phyloP scores from a whole-genome alignment of 305 asterid genomes.

The Nicotiana rustica region DNA sequence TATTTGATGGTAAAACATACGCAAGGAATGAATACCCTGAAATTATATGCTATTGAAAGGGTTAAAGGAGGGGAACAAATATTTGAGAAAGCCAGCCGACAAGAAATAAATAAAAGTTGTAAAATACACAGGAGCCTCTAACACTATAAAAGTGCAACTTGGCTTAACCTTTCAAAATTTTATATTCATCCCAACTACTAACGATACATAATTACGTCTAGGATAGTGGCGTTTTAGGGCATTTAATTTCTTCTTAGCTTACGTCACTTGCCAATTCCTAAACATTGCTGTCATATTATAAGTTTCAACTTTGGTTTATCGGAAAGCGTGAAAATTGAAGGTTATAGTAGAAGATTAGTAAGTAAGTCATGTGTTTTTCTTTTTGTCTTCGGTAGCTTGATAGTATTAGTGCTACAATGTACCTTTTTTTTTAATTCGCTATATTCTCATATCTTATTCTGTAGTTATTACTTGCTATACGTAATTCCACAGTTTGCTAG shows the following conservation, averaged over 20 bases:
- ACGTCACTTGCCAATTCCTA: slow-evolving; percentile 12
- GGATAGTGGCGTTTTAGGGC: neutral
- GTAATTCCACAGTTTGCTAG: too few relatives aligned
- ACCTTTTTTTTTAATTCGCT: too few relatives aligned
- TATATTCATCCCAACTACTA: neutral
- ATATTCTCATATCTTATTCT: too few relatives aligned
- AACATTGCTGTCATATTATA: slow-evolving; percentile 1
- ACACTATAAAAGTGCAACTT: neutral
- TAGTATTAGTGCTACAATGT: too few relatives aligned
- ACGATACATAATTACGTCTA: neutral
- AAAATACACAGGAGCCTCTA: neutral
- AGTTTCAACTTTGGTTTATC: neutral
- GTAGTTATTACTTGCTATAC: too few relatives aligned
- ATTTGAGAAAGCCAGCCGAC: slow-evolving; percentile 6
- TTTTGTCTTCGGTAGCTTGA: too few relatives aligned
- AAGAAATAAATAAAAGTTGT: neutral
- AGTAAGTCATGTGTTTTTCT: too few relatives aligned
- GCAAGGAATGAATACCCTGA: slow-evolving; percentile 11
- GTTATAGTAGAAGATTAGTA: too few relatives aligned
- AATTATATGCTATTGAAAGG: neutral
- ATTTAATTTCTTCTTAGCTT: neutral
- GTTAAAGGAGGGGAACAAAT: neutral
- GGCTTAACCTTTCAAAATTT: neutral
- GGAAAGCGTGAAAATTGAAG: too few relatives aligned
- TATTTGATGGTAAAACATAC: neutral